Evolutionary conservation across 2,329 filamentous ascomycete genomes (phyloP).

Genomic region (Aureobasidium mangrovei): DNA sequence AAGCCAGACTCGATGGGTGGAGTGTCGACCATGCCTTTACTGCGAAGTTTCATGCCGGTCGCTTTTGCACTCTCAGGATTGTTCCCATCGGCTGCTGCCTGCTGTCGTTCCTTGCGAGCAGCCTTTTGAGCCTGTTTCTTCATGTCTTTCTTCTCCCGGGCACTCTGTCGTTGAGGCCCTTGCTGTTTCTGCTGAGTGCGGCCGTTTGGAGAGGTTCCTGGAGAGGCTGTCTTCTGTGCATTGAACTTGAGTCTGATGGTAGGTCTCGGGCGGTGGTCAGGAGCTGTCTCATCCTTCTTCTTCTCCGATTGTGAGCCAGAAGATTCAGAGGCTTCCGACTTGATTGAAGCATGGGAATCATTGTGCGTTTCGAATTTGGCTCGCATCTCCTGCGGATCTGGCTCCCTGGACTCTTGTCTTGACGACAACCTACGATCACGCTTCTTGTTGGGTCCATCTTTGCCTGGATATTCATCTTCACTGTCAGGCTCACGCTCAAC

Average conservation of each 20-base stretch:
- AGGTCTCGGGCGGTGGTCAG: slow-evolving; percentile 12
- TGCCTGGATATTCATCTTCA: slow-evolving; percentile 36
- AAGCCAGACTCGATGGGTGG: slow-evolving; percentile 29
- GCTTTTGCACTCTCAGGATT: slow-evolving; percentile 7
- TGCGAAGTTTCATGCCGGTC: slow-evolving; percentile 24
- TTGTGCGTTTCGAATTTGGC: slow-evolving; percentile 24
- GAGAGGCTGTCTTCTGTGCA: slow-evolving; percentile 22
- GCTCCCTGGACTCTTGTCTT: slow-evolving; percentile 25
- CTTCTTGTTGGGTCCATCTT: slow-evolving; percentile 45
- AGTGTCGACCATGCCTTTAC: slow-evolving; percentile 26
- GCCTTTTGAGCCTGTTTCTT: slow-evolving; percentile 36
- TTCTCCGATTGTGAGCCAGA: slow-evolving; percentile 12
- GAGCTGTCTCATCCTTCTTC: slow-evolving; percentile 11
- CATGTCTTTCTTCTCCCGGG: slow-evolving; percentile 31
- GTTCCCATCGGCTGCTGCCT: slow-evolving; percentile 18
- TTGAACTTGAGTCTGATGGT: slow-evolving; percentile 26
- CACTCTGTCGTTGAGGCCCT: slow-evolving; percentile 28
- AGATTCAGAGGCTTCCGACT: slow-evolving; percentile 24
- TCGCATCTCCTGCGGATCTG: slow-evolving; percentile 24
- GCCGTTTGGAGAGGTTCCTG: slow-evolving; percentile 20
- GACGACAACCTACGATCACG: slow-evolving; percentile 38
- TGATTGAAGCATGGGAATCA: slow-evolving; percentile 28
- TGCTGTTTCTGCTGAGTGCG: slow-evolving; percentile 28
- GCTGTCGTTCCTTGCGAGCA: slow-evolving; percentile 31
- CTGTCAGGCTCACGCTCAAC: slow-evolving; percentile 44